Evolutionary conservation across 352 stramenopile genomes (phyloP), one percentile per base, ranked within the genome.

Genomic region (Thraustochytrium sp.): DNA sequence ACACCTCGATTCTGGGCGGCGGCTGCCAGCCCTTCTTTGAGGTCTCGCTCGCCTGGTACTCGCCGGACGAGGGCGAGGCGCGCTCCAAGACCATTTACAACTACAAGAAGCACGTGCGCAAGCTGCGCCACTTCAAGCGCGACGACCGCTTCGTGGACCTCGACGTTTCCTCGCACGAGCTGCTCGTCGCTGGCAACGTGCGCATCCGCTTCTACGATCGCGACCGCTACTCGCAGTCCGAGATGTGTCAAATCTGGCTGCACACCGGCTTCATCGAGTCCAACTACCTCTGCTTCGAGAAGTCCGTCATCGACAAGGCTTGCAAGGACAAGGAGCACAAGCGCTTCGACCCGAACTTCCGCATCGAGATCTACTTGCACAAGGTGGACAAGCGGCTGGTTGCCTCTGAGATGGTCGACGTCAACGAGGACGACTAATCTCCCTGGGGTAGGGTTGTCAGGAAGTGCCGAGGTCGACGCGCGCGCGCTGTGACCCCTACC

Each of bases 11-110:
- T 61, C 38, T 84, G 59, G 76, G 54, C 13, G 84, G 76, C 21
- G 82, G 85, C 26, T 87, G 85, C 34, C 84, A 87, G 48, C 85
- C 85, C 2, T 87, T 83, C 83, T 87, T 87, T 42, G 82, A 87
- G 51, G 82, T 87, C 36, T 36, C 55, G 4, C 51, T 87, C 16
- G 23, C 49, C 3, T 68, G 76, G 77, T 82, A 84, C 64, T 56
- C 84, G 21, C 54, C 42, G 21, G 53, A 85, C 16, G 59, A 65
- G 54, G 55, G 61, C 46, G 48, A 42, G 53, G 85, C 84, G 11
- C 36, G n/a, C 40, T 86, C 76, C 3, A 82, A 86, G 49, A 76
- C 49, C 8, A 64, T 84, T 21, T 74, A 85, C 36, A 85, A 88
- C 44, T 86, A 88, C 42, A 86, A 87, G 26, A 75, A 87, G 18